Evolutionary conservation across 2,329 filamentous ascomycete species (phyloP).

Genomic region (Amesomyces nigricolor): DNA sequence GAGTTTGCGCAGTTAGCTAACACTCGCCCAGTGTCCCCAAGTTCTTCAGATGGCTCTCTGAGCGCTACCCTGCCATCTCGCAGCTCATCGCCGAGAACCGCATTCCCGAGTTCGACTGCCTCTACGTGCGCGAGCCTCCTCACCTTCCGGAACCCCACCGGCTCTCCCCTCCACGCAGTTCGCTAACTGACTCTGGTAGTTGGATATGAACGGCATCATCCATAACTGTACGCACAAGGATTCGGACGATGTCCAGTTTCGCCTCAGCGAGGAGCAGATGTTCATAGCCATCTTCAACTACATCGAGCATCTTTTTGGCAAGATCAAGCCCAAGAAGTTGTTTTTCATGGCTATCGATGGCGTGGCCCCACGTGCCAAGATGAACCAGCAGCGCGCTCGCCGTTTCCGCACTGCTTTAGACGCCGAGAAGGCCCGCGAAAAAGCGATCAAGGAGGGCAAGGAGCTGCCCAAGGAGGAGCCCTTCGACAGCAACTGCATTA

Average conservation of each 20-base stretch:
- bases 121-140: constrained; percentile 59
- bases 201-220: constrained; percentile 99
- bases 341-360: constrained; percentile 99
- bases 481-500: constrained; percentile 99
- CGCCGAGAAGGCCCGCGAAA: constrained; percentile 81
- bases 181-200: constrained; percentile 41
- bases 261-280: constrained; percentile 97
- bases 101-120: constrained; percentile 96
- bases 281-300: constrained; percentile 99
- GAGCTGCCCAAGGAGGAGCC: constrained; percentile 93
- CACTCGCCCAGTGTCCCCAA: constrained; percentile 59
- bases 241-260: constrained; percentile 83
- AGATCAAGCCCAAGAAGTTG: constrained; percentile 96
- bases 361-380: constrained; percentile 95
- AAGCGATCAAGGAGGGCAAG: constrained; percentile 81
- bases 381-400: constrained; percentile 97
- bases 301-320: constrained; percentile 96
- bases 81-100: constrained; percentile 98
- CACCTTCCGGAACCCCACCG: constrained; percentile 6
- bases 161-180: constrained; percentile 29
- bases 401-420: constrained; percentile 93
- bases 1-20: background rate
- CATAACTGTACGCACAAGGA: constrained; percentile 99
- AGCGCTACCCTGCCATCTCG: constrained; percentile 97
- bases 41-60: constrained; percentile 98